phyloP scores from a whole-genome alignment of 2,329 filamentous ascomycete species.

The Calonectria pseudoturangicola region DNA sequence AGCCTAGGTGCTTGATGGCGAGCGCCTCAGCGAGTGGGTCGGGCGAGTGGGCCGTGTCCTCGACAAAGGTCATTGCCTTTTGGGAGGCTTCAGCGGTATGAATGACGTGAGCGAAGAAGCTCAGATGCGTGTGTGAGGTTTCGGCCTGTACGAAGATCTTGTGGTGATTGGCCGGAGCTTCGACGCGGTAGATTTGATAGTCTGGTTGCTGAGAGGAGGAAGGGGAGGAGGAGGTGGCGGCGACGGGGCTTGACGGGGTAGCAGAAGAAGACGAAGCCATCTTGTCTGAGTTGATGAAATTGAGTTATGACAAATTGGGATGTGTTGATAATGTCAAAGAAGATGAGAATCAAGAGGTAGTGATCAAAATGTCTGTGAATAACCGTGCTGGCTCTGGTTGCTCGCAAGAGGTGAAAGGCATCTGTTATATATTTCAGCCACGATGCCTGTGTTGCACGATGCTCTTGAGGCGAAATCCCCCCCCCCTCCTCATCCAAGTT shows the following conservation, averaged over 20 bases:
- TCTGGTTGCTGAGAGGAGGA: constrained; percentile 6
- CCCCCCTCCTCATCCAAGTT: not conserved
- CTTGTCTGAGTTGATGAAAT: not conserved
- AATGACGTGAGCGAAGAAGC: constrained; percentile 42
- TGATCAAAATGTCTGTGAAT: not conserved
- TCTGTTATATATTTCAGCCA: not conserved
- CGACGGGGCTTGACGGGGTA: constrained; percentile 5
- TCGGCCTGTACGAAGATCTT: constrained; percentile 48
- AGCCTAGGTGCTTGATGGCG: constrained; percentile 46
- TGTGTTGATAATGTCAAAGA: not conserved
- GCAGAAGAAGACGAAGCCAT: not conserved
- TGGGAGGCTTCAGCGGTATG: constrained; percentile 2
- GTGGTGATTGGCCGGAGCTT: constrained; percentile 42
- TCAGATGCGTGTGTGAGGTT: constrained; percentile 22
- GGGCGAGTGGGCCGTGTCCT: constrained; percentile 33
- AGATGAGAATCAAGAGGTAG: not conserved
- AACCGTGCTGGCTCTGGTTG: not conserved
- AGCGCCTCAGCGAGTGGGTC: constrained; percentile 40
- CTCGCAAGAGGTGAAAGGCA: not conserved
- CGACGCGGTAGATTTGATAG: constrained; percentile 47
- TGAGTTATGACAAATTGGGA: not conserved
- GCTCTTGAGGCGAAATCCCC: too few relatives aligned
- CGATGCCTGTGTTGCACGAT: not conserved
- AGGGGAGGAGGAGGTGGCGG: not conserved
- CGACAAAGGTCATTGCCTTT: constrained; percentile 31